phyloP scores from a whole-genome alignment of 495 filamentous ascomycete species.

The Bryoglossum gracile region DNA sequence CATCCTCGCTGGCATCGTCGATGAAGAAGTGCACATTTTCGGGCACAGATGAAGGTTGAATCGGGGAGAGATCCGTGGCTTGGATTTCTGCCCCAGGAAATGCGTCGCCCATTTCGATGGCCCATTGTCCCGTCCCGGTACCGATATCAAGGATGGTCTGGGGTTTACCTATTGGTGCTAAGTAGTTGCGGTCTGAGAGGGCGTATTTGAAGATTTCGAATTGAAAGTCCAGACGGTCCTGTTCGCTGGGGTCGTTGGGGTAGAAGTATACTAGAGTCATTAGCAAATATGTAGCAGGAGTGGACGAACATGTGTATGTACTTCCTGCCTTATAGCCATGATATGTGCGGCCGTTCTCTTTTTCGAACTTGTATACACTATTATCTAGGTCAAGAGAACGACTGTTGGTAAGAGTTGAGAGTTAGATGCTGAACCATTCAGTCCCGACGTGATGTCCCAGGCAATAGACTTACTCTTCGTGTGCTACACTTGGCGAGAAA shows the following conservation, averaged over 20 bases:
- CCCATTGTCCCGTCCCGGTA: slow-evolving; percentile 59
- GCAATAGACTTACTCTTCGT: no score
- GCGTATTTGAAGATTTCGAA: slow-evolving; percentile 51
- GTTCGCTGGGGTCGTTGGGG: slow-evolving; percentile 53
- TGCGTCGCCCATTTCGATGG: slow-evolving; percentile 50
- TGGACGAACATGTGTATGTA: slow-evolving; percentile 13
- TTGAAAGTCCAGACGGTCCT: slow-evolving; percentile 48
- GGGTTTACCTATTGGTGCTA: slow-evolving; percentile 52
- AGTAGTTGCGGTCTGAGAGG: slow-evolving; percentile 44
- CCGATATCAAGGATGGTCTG: slow-evolving; percentile 59
- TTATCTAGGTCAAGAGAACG: slow-evolving; percentile 23
- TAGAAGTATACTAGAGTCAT: slow-evolving; percentile 42
- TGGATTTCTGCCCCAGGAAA: slow-evolving; percentile 23
- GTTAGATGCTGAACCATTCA: neutral
- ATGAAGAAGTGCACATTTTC: slow-evolving; percentile 28
- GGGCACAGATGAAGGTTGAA: slow-evolving; percentile 26
- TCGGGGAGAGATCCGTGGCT: slow-evolving; percentile 26
- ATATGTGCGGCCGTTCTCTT: slow-evolving; percentile 57
- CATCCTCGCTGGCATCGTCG: slow-evolving; percentile 33
- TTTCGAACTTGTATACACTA: slow-evolving; percentile 39
- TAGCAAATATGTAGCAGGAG: neutral
- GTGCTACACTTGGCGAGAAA: no score
- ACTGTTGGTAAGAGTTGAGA: slow-evolving; percentile 3
- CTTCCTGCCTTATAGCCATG: slow-evolving; percentile 47
- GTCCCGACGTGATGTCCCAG: no score